Evolutionary conservation across 345 rosid genomes (phyloP).

Genomic region (Trapa bicornis): DNA sequence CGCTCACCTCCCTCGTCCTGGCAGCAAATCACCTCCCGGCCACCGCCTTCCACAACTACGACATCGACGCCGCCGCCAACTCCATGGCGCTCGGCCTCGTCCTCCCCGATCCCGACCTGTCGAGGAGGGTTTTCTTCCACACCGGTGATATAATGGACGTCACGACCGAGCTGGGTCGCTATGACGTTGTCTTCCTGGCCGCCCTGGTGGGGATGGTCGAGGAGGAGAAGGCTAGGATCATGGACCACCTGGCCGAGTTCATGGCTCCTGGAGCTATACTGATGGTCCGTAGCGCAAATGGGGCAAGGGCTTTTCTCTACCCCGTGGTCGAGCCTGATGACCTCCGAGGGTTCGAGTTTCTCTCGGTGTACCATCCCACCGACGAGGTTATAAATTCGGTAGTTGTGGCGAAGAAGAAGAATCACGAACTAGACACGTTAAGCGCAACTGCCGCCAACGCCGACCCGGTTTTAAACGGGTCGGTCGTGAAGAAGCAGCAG

Average conservation of each 20-base stretch:
- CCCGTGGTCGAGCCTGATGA: constrained; percentile 64
- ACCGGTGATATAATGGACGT: constrained; percentile 48
- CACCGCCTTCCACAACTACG: constrained; percentile 65
- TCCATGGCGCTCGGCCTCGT: constrained; percentile 38
- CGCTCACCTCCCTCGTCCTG: constrained; percentile 64
- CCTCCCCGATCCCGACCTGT: constrained; percentile 46
- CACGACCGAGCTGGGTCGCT: constrained; percentile 32
- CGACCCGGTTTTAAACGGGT: background rate
- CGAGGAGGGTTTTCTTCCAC: constrained; percentile 55
- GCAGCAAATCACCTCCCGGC: constrained; percentile 48
- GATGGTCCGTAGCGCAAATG: constrained; percentile 87
- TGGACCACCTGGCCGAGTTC: constrained; percentile 54
- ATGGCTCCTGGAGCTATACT: constrained; percentile 68
- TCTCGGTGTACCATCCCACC: constrained; percentile 67
- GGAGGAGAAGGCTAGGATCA: constrained; percentile 42
- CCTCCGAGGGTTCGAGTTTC: constrained; percentile 60
- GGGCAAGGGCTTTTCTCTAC: constrained; percentile 80
- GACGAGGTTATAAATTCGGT: constrained; percentile 81
- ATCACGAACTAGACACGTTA: background rate
- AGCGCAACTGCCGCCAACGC: background rate
- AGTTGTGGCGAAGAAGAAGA: constrained; percentile 48
- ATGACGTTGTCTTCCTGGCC: constrained; percentile 81
- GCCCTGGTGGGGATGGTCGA: constrained; percentile 88
- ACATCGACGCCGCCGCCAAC: constrained; percentile 56
- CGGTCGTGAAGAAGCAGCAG: background rate